Evolutionary conservation across 164 flowering plant species (phyloP), one percentile per base, ranked within the genome.

Genomic region (Malania oleifera): DNA sequence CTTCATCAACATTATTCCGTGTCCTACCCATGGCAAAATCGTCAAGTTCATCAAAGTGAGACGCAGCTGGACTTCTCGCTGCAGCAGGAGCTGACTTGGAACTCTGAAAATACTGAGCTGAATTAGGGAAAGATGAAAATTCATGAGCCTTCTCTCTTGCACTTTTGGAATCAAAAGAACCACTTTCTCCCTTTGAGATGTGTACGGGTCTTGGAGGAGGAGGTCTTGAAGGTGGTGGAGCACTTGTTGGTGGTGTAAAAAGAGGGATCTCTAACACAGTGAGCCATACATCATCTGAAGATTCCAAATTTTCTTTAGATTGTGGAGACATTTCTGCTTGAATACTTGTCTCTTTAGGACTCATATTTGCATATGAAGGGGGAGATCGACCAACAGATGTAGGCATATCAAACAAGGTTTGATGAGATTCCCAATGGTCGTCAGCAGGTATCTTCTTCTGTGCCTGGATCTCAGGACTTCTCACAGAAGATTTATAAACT

Each of bases 141-240:
- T 76, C 82, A 67, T 74, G 63, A 45, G 47, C 73, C 69, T 81
- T 84, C 72, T 70, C 80, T 71, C 72, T 80, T 23, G 74, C 59
- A 68, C 69, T 73, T 52, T 54, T 60, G 39, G 76, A 64, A 24
- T 71, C 59, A 67, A 60, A 68, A 54, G 66, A 72, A 63, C 79
- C 66, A 26, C 52, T 47, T 38, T 68, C 80, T n/a, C 72, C 57
- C 66, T 68, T 88, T 27, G 79, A 63, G 62, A 61, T 27, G 7
- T 69, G 73, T 12, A 77, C 69, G 19, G 92, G 87, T 67, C 82
- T 77, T 17, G 90, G 79, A 58, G 97, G 97, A 44, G 97, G 97
- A 8, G 96, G 97, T 65, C 99, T 87, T 66, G 97, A 82, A 66
- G 99, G 99, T 18, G 99, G 97, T 46, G 99, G 96, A 57, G 96